Evolutionary conservation across 495 filamentous ascomycete species (phyloP).

Genomic region (Parachaetomium inaequale): DNA sequence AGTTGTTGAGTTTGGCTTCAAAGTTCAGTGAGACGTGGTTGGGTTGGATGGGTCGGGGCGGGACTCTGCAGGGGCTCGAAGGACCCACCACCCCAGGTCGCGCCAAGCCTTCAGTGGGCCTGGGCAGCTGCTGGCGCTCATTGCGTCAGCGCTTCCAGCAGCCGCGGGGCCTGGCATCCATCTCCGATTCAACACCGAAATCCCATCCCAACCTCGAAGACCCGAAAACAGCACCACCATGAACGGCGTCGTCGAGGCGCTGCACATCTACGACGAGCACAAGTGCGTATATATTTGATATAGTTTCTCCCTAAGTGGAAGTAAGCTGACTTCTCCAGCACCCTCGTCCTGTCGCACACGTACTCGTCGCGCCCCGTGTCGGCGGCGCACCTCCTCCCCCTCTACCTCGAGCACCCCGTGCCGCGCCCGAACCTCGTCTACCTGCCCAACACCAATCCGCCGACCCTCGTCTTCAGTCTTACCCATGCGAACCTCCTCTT

Average conservation of each 20-base stretch:
- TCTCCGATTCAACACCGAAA: slow-evolving; percentile 5
- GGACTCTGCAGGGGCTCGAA: slow-evolving; percentile 1
- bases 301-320: neutral
- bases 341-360: slow-evolving; percentile 52
- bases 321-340: slow-evolving; percentile 21
- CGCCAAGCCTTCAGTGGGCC: neutral
- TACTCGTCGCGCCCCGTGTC: slow-evolving; percentile 73
- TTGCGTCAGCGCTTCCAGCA: slow-evolving; percentile 31
- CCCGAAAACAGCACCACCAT: slow-evolving; percentile 40
- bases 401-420: slow-evolving; percentile 79
- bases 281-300: slow-evolving; percentile 53
- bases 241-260: slow-evolving; percentile 86
- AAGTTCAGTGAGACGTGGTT: neutral
- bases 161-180: slow-evolving; percentile 12
- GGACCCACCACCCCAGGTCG: too few species aligned
- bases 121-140: neutral
- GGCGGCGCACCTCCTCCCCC: slow-evolving; percentile 68
- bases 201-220: neutral
- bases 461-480: slow-evolving; percentile 87
- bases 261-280: slow-evolving; percentile 94
- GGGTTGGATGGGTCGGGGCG: neutral
- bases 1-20: neutral
- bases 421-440: slow-evolving; percentile 87
- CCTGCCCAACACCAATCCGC: slow-evolving; percentile 71
- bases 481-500: slow-evolving; percentile 83